Evolutionary conservation across 768 basidiomycete genomes (phyloP).

Genomic region (Strobilomyces confusus): DNA sequence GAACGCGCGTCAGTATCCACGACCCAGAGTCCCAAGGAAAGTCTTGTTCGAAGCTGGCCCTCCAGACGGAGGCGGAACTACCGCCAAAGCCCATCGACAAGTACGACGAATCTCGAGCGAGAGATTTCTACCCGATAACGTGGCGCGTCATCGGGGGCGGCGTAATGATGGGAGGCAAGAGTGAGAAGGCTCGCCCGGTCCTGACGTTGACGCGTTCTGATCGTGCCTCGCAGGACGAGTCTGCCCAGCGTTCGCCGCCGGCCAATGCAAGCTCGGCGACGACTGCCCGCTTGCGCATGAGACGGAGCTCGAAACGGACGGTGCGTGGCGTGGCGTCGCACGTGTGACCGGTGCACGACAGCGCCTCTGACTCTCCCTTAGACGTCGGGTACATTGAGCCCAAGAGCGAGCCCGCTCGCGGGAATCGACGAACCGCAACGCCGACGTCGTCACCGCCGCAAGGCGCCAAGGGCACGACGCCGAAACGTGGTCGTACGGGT

Average conservation of each 20-base stretch:
- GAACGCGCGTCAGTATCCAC: slow-evolving; percentile 40
- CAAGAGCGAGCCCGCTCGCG: background rate
- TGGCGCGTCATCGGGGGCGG: slow-evolving; percentile 81
- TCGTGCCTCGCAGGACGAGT: slow-evolving; percentile 16
- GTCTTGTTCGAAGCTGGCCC: background rate
- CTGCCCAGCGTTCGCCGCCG: slow-evolving; percentile 23
- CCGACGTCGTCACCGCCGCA: background rate
- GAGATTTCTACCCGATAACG: slow-evolving; percentile 57
- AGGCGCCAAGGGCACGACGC: background rate
- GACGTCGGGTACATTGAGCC: slow-evolving; percentile 19
- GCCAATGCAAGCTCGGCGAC: slow-evolving; percentile 24
- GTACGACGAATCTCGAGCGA: slow-evolving; percentile 38
- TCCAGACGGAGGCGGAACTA: slow-evolving; percentile 9
- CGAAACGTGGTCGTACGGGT: slow-evolving; percentile 7
- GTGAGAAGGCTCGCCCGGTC: slow-evolving; percentile 14
- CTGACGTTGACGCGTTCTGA: background rate
- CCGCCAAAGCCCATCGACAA: slow-evolving; percentile 27
- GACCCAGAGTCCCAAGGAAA: slow-evolving; percentile 20
- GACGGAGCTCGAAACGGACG: slow-evolving; percentile 19
- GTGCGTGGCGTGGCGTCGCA: slow-evolving; percentile 14
- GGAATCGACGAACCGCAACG: too few species aligned
- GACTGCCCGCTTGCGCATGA: slow-evolving; percentile 31
- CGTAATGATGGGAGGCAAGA: slow-evolving; percentile 54
- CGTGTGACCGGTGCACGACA: background rate
- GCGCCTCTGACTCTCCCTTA: background rate